A percentile compares a stretch with the other conserved stretches of the same genome.
Evolutionary conservation across 31 red algal genomes (phyloP).

Genomic region (Bonnemaisonia californica): DNA sequence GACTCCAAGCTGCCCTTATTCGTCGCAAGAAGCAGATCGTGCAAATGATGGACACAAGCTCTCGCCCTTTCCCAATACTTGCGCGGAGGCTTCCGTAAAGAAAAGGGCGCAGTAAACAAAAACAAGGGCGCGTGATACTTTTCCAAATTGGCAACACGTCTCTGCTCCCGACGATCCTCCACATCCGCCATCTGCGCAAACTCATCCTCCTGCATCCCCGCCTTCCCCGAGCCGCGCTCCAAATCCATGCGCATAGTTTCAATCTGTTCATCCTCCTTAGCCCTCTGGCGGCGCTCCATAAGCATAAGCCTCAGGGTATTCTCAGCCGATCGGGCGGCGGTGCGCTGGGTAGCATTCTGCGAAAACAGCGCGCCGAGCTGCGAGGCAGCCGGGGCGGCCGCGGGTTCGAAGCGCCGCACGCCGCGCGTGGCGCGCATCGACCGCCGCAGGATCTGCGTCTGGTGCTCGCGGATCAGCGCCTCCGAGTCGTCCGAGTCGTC

Average conservation of each 20-base stretch:
- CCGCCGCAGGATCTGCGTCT: not conserved
- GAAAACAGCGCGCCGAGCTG: not conserved
- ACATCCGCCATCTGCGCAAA: not conserved
- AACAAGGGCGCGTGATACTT: slow-evolving; percentile 4
- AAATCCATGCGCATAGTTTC: slow-evolving; percentile 1
- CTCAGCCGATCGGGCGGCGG: not conserved
- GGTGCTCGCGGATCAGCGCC: not conserved
- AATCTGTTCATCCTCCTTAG: not conserved
- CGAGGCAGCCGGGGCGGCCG: not conserved
- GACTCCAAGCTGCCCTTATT: not conserved
- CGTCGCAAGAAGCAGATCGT: not conserved
- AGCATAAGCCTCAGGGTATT: not conserved
- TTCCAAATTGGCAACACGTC: not conserved
- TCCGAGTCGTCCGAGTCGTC: not conserved
- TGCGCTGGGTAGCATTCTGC: not conserved
- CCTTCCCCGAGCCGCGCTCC: not conserved
- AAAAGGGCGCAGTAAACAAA: not conserved
- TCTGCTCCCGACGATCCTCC: not conserved
- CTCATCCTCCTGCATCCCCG: not conserved
- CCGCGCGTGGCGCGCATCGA: not conserved
- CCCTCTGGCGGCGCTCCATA: not conserved
- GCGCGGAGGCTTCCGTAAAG: not conserved
- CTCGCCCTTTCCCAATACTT: not conserved
- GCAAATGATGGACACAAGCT: not conserved
- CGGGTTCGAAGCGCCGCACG: not conserved